Evolutionary conservation across 2,329 filamentous ascomycete species (phyloP), one percentile per base, ranked within the genome.

Genomic region (Endocalyx cinctus): DNA sequence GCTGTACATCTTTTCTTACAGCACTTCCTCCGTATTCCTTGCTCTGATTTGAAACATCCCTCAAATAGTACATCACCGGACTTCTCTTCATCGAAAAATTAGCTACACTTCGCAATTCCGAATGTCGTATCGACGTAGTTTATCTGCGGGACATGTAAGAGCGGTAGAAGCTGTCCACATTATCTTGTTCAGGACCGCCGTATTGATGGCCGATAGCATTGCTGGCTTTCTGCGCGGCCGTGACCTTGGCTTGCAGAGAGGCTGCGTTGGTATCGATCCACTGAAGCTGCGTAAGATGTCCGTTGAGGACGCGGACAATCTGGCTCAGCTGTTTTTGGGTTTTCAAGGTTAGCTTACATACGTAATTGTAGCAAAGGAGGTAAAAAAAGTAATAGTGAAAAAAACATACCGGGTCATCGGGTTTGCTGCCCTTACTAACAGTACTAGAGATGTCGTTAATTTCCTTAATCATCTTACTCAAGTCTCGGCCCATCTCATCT

Each of bases 391-490:
- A 23, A 25, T 13, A 26, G 11, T 20, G 19, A 29, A 25, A 22
- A 29, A 10, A 81, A 64, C 43, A 38, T 74, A 92, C 87, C 47
- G 86, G 86, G 63, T 92, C 87, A 58, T 92, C 86, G 17, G 86
- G 77, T 63, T 94, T 94, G 62, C 76, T 83, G 38, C 84, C 87
- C 72, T 94, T 95, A 72, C 80, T 90, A 46, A 98, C 67, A 16
- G 82, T 87, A 34, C 85, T 77, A n/a, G 87, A 92, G 42, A 94
- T 90, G 48, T 82, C 79, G 58, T 98, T 98, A 57, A 98, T 94
- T 63, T 97, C 92, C 57, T 94, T 89, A 50, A 98, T 94, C 88
- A 98, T 97, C 64, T 87, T 90, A 29, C 79, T 81, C 43, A 98
- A 70, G 56, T 95, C 88, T 57, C 87, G 86, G 54, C 87, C 88